Base-by-base conservation (phyloP, 75 land plant species). In the Selaginella tamariscina region DNA sequence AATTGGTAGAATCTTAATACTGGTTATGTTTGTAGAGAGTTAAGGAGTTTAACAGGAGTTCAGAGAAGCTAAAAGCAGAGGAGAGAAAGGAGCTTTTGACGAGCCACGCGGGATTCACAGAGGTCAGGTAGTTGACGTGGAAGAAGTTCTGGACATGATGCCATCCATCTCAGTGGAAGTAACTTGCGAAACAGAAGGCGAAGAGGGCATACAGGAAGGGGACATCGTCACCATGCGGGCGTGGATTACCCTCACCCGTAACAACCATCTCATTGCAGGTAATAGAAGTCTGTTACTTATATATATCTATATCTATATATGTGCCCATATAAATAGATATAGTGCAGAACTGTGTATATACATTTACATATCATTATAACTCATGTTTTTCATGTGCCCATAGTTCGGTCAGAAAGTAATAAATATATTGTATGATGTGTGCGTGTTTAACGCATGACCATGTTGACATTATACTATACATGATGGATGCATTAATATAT, bases 171-270 rank as follows among this genome's bases (percentile, higher is more conserved):
- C 79, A 27, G 24, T 89, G 1, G 91, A 86, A 27, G 77, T 89
- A 15, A 80, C 81, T n/a, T 89, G 91, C 68, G 95, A 83, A 78
- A 93, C 98, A 2, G 98, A 92, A 77, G 98, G 98, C 24, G 98
- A 92, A 74, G 96, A 92, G 73, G 95, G 86, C 27, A 83, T 93
- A 20, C 98, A 93, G 74, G 88, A 91, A 66, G 96, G 98, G 66
- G 98, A 93, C 69, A 81, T 86, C 56, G 91, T 93, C 1, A 89
- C 96, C 24, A 59, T 93, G 81, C 81, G 78, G 28, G 85, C 98
- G 27, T 93, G 98, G 98, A 77, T 93, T 15, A 73, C 84, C 1
- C 73, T 89, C 55, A 77, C 78, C 32, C 96, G 98, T n/a, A 75
- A 70, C 8, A 93, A 93, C 62, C 86, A 84, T 54, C 74, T 86